Base-by-base conservation (phyloP, 192 early-diverging fungal species). In the Coemansia sp. region DNA sequence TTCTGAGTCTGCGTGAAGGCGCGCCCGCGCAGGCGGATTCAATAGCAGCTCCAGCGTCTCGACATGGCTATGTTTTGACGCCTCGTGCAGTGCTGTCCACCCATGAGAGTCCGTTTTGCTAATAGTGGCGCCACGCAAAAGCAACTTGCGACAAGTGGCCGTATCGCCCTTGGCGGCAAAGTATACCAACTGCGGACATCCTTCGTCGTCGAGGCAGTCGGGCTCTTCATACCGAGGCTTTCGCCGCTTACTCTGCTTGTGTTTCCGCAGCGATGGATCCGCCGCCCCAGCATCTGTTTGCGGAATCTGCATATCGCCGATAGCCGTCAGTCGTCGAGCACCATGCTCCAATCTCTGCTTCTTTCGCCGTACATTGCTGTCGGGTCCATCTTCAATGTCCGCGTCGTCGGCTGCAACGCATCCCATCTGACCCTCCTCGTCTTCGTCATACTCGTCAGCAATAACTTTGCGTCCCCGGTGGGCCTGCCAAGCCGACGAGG, bases 121-220 rank as follows among this genome's bases (percentile, higher is more conserved):
- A 15, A 84, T 71, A 8, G 70, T 54, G 12, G 82, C 77, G 29
- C 82, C 82, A 16, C 74, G 70, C 42, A 72, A 42, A n/a, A 84
- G 72, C 33, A 84, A 71, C 68, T 78, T 76, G 22, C 72, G 71
- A 36, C 82, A 84, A 3, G 66, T 59, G 2, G 42, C 44, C 5
- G 71, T 54, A 51, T 84, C 82, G 27, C 77, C 82, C 22, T 71
- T 78, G 11, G 77, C 68, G 31, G 77, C 82, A 73, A 79, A 79
- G 47, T 79, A 79, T 1, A 79, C 77, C 7, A 84, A 74, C 68
- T 79, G 82, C 20, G 80, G 79, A n/a, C 68, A 70, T 0, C 75
- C 76, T 13, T 27, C 61, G 42, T 63, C 65, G 51, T 81, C 79
- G 36, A 49, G 54, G 64, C 55, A 74, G 49, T 81, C 74, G 3